phyloP scores from a whole-genome alignment of 345 rosid genomes.

The Gossypium arboreum region DNA sequence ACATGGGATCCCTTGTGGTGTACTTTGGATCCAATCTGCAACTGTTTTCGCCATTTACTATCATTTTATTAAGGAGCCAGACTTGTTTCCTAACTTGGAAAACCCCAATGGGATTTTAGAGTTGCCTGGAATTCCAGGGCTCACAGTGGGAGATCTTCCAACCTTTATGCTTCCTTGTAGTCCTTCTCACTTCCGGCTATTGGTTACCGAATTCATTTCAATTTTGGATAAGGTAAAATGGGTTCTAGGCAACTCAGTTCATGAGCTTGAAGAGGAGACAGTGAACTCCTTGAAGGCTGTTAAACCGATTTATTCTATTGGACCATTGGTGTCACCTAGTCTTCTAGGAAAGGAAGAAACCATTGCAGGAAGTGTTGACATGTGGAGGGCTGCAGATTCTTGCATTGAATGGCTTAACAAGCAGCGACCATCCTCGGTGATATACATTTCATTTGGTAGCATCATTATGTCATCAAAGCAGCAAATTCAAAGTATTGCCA shows the following conservation, averaged over 20 bases:
- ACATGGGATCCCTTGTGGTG: conserved; percentile 40
- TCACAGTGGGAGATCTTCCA: conserved; percentile 45
- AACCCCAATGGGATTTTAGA: conserved; percentile 23
- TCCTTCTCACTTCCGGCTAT: neutral
- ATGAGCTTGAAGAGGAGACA: conserved; percentile 44
- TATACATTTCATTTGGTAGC: conserved; percentile 66
- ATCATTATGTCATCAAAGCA: conserved; percentile 25
- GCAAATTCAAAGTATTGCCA: conserved; percentile 38
- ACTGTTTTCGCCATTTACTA: conserved; percentile 41
- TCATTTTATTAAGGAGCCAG: conserved; percentile 29
- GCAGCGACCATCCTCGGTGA: conserved; percentile 39
- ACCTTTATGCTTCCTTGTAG: conserved; percentile 37
- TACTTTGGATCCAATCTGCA: conserved; percentile 60
- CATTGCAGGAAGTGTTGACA: conserved; percentile 20
- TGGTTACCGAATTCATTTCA: conserved; percentile 24
- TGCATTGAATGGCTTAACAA: conserved; percentile 60
- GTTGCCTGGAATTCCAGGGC: conserved; percentile 39
- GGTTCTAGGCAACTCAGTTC: conserved; percentile 46
- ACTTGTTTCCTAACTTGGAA: conserved; percentile 31
- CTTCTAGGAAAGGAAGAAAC: conserved; percentile 28
- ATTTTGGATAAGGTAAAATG: conserved; percentile 41
- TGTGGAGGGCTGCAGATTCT: conserved; percentile 33
- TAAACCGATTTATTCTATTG: conserved; percentile 37
- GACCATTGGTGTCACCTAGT: conserved; percentile 54
- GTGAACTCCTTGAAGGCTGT: conserved; percentile 27